Conservation (phyloP, 176 grass and related monocot species). For the Ampelocalamus luodianensis region DNA sequence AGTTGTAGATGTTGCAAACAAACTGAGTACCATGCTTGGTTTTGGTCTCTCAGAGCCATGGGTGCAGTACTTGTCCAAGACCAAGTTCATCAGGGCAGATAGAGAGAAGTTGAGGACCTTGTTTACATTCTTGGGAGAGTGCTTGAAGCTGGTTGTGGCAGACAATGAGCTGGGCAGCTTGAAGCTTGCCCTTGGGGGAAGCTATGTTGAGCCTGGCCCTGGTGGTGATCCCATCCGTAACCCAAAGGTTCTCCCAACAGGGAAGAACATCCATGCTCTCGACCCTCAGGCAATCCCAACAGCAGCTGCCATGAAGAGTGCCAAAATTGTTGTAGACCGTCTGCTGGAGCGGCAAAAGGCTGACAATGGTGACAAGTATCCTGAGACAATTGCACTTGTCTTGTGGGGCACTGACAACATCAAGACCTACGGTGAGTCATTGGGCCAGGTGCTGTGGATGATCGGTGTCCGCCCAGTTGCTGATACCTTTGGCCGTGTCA, state of each 20-base stretch:
- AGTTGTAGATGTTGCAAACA: constrained; percentile 79
- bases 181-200: constrained; percentile 90
- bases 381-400: constrained; percentile 97
- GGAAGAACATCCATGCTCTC: constrained; percentile 98
- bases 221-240: constrained; percentile 95
- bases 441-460: constrained; percentile 98
- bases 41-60: constrained; percentile 84
- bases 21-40: constrained; percentile 75
- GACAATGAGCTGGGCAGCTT: constrained; percentile 89
- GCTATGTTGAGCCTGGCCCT: constrained; percentile 90
- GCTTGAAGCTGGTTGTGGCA: constrained; percentile 81
- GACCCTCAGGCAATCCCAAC: constrained; percentile 97
- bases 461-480: constrained; percentile 78
- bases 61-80: constrained; percentile 84
- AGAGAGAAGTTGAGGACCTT: constrained; percentile 84
- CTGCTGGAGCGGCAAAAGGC: constrained; percentile 87
- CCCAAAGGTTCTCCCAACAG: constrained; percentile 95
- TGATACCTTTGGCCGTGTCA: constrained; percentile 91
- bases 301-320: constrained; percentile 88
- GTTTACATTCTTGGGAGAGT: constrained; percentile 83
- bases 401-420: constrained; percentile 99
- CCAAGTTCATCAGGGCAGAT: constrained; percentile 85
- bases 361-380: constrained; percentile 87
- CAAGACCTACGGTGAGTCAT: constrained; percentile 96
- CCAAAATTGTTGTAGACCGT: constrained; percentile 87